phyloP scores from a whole-genome alignment of 2,329 filamentous ascomycete genomes.

The Torrubiellomyces zombiae region DNA sequence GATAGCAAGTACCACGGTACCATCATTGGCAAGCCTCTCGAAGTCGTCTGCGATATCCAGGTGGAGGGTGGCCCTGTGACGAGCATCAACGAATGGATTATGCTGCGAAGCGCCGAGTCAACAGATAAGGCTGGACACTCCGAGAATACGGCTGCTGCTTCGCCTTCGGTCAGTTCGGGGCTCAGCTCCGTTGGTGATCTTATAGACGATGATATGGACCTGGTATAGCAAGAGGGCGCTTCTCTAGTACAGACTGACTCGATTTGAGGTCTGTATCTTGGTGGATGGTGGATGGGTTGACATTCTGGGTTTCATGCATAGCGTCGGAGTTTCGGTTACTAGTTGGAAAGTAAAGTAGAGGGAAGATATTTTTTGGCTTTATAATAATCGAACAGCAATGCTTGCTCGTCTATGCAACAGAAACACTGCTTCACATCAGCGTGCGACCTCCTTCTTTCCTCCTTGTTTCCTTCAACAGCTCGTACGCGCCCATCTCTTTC shows the following conservation, averaged over 20 bases:
- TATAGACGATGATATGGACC: slow-evolving; percentile 28
- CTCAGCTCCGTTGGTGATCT: slow-evolving; percentile 40
- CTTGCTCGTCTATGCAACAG: too few species aligned
- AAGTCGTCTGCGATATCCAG: slow-evolving; percentile 48
- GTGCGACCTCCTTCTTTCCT: not conserved
- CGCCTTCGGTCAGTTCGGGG: slow-evolving; percentile 34
- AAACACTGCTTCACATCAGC: too few species aligned
- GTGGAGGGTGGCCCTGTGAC: slow-evolving; percentile 54
- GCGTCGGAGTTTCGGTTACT: slow-evolving; percentile 23
- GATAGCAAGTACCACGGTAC: slow-evolving; percentile 77
- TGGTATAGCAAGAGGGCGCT: slow-evolving; percentile 14
- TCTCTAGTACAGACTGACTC: not conserved
- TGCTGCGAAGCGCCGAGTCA: slow-evolving; percentile 10
- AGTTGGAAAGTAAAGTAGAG: too few species aligned
- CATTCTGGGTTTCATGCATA: slow-evolving; percentile 15
- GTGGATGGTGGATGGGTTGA: not conserved
- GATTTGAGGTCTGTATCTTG: too few species aligned
- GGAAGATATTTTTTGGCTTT: not conserved
- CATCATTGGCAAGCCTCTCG: slow-evolving; percentile 56
- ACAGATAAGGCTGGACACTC: slow-evolving; percentile 5
- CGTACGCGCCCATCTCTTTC: slow-evolving; percentile 26
- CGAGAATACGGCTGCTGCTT: slow-evolving; percentile 9
- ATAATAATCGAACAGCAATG: slow-evolving; percentile 2
- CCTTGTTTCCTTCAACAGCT: slow-evolving; percentile 10
- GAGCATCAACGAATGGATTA: slow-evolving; percentile 21